phyloP scores from a whole-genome alignment of 2,329 filamentous ascomycete genomes.

The Phialocephala subalpina region DNA sequence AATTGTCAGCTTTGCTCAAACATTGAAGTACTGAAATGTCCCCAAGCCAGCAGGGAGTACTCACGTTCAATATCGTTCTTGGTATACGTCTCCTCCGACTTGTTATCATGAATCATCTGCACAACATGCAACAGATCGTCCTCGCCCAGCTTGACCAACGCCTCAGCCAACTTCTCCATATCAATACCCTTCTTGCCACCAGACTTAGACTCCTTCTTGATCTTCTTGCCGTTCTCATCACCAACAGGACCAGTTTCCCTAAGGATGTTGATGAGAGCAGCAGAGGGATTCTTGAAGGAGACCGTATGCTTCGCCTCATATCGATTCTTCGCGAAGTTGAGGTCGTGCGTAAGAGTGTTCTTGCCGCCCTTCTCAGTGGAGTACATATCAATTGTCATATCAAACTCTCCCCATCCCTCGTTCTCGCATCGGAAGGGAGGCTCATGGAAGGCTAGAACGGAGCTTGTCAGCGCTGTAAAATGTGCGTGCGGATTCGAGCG shows the following conservation, averaged over 20 bases:
- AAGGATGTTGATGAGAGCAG: slow-evolving; percentile 80
- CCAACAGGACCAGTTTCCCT: slow-evolving; percentile 85
- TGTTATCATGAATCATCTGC: slow-evolving; percentile 98
- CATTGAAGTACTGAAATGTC: background rate
- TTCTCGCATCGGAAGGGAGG: slow-evolving; percentile 90
- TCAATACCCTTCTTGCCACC: slow-evolving; percentile 77
- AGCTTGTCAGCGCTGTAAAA: slow-evolving; percentile 18
- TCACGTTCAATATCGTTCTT: slow-evolving; percentile 96
- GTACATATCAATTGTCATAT: slow-evolving; percentile 86
- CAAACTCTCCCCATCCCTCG: slow-evolving; percentile 98
- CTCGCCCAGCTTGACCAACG: slow-evolving; percentile 86
- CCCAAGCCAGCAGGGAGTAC: slow-evolving; percentile 46
- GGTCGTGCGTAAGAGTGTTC: slow-evolving; percentile 81
- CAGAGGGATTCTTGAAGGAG: slow-evolving; percentile 91
- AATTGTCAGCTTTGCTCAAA: slow-evolving; percentile 17
- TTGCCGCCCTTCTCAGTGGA: slow-evolving; percentile 88
- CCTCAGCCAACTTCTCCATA: slow-evolving; percentile 96
- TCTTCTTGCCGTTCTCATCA: slow-evolving; percentile 72
- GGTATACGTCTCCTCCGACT: slow-evolving; percentile 91
- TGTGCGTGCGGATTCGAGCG: background rate
- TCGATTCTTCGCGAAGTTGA: slow-evolving; percentile 84
- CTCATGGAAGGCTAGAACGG: slow-evolving; percentile 73
- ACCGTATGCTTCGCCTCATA: slow-evolving; percentile 87
- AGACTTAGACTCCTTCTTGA: slow-evolving; percentile 73
- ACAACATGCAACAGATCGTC: slow-evolving; percentile 95